A percentile compares a stretch with the other conserved stretches of the same genome.
Evolutionary conservation across 257 asterid genomes (phyloP).

Genomic region (Capsicum chinense): DNA sequence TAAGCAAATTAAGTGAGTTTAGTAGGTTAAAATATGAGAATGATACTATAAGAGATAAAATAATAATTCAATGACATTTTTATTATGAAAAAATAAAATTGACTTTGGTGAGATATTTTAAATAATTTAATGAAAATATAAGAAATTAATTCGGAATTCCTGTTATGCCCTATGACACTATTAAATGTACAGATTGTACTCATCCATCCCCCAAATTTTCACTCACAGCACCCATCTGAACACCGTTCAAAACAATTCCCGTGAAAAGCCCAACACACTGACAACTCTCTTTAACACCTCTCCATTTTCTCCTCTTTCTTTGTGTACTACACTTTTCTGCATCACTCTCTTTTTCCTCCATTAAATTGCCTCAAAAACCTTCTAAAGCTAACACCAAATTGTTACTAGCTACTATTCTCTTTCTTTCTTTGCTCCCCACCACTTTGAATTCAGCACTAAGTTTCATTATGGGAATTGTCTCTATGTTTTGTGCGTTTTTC

Average conservation of each 20-base stretch:
- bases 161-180: too few species aligned
- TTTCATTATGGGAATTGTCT: conserved; percentile 38
- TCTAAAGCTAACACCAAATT: conserved; percentile 24
- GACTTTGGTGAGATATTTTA: too few species aligned
- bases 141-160: too few species aligned
- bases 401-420: neutral
- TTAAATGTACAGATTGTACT: too few species aligned
- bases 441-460: conserved; percentile 13
- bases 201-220: too few species aligned
- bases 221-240: too few species aligned
- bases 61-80: too few species aligned
- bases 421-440: neutral
- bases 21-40: too few species aligned
- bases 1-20: too few species aligned
- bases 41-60: too few species aligned
- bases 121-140: too few species aligned
- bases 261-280: conserved; percentile 60
- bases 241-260: conserved; percentile 39
- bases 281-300: conserved; percentile 43
- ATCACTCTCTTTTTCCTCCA: conserved; percentile 18
- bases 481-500: conserved; percentile 39
- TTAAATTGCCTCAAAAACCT: neutral
- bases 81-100: too few species aligned
- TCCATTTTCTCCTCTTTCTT: conserved; percentile 28
- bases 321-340: conserved; percentile 9